Evolutionary conservation across 2,329 filamentous ascomycete genomes (phyloP).

Genomic region (Triangularia setosa): DNA sequence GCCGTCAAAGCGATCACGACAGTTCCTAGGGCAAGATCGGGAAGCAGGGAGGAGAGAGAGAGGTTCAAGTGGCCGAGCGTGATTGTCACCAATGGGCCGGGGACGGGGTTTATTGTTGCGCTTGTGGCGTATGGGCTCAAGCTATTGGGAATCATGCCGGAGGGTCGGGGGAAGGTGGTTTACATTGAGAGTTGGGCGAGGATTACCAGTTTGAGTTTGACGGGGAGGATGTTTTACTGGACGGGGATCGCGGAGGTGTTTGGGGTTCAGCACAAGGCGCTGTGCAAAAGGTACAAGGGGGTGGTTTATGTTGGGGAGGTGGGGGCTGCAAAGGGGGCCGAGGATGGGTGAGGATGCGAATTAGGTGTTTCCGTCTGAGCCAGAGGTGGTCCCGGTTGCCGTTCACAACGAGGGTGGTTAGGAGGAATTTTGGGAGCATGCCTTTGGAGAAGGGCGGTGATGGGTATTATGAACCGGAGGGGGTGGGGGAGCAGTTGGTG

Average conservation of each 20-base stretch:
- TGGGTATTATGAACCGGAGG: neutral
- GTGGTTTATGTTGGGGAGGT: constrained; percentile 30
- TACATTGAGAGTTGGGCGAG: constrained; percentile 94
- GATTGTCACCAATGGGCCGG: constrained; percentile 84
- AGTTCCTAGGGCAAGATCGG: constrained; percentile 23
- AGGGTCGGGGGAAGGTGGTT: constrained; percentile 64
- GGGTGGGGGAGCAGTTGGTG: neutral
- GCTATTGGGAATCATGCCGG: constrained; percentile 41
- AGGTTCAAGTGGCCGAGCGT: constrained; percentile 59
- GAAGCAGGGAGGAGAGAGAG: constrained; percentile 6
- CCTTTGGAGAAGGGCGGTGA: neutral
- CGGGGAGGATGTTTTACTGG: constrained; percentile 68
- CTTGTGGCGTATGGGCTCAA: constrained; percentile 47
- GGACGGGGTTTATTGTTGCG: constrained; percentile 74
- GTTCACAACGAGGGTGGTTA: neutral
- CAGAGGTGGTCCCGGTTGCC: constrained; percentile 28
- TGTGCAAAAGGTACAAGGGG: constrained; percentile 47
- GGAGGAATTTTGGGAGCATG: neutral
- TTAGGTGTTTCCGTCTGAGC: neutral
- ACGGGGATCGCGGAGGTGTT: constrained; percentile 68
- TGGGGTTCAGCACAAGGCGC: constrained; percentile 72
- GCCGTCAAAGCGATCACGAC: constrained; percentile 31
- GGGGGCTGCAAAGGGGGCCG: constrained; percentile 6
- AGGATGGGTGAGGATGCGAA: neutral
- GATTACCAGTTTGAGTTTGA: constrained; percentile 76